These are phyloP conservation scores for Xylaria hypoxylon DNA, from an alignment of 2,329 filamentous ascomycete genomes.

Conservation along the genomic window DNA sequence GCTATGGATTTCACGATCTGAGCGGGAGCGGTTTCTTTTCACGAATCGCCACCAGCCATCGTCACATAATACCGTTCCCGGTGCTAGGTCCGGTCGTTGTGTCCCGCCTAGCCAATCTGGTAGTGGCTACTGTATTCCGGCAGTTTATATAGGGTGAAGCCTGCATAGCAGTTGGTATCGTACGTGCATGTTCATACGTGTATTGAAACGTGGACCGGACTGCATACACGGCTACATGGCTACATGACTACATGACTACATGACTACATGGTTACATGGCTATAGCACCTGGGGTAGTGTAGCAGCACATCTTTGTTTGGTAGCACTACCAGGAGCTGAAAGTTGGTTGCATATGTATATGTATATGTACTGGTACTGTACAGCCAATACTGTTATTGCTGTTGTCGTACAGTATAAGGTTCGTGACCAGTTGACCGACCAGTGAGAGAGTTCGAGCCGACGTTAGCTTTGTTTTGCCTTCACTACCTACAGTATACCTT, in stretches of 20 bases:
- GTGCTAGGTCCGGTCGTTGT: slow-evolving; percentile 12
- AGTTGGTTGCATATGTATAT: too few relatives aligned
- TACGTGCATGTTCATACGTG: too few relatives aligned
- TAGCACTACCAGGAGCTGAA: too few relatives aligned
- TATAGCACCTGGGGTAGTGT: too few relatives aligned
- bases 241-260: too few relatives aligned
- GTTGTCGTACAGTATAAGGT: slow-evolving; percentile 3
- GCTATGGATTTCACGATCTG: slow-evolving; percentile 27
- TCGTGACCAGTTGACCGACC: slow-evolving; percentile 6
- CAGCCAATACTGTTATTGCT: too few relatives aligned
- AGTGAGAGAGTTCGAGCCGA: neutral
- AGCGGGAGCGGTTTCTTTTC: slow-evolving; percentile 16
- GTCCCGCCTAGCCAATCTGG: slow-evolving; percentile 6
- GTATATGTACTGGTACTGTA: too few relatives aligned
- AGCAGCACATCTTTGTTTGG: too few relatives aligned
- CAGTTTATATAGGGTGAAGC: neutral
- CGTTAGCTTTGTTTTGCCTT: slow-evolving; percentile 8
- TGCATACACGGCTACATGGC: too few relatives aligned
- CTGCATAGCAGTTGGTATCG: neutral
- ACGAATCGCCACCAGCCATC: slow-evolving; percentile 23
- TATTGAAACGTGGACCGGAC: too few relatives aligned
- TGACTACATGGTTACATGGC: too few relatives aligned
- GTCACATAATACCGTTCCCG: neutral
- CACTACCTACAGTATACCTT: neutral
- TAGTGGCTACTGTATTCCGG: neutral